These are phyloP conservation scores for Phytophthora citrophthora DNA, from an alignment of 352 stramenopile genomes.

Conservation along the genomic window DNA sequence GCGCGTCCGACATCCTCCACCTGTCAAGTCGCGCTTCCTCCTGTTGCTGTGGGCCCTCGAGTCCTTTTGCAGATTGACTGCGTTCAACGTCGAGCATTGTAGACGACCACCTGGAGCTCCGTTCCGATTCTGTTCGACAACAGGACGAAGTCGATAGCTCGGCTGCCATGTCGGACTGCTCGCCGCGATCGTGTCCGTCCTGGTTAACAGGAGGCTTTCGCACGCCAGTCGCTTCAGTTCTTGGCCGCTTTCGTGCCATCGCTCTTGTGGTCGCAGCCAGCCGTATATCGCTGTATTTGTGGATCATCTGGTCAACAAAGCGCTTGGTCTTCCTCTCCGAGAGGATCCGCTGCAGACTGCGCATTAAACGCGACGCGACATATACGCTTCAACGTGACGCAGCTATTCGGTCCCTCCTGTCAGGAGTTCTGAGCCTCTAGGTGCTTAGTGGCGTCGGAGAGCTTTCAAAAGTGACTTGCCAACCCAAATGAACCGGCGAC, in stretches of 20 bases:
- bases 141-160: conserved; percentile 28
- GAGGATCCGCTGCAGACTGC: conserved; percentile 36
- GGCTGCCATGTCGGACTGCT: conserved; percentile 10
- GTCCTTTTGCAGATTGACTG: conserved; percentile 21
- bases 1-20: conserved; percentile 26
- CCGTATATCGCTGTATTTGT: conserved; percentile 41
- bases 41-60: conserved; percentile 17
- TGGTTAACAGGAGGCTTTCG: conserved; percentile 19
- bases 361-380: conserved; percentile 36
- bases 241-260: conserved; percentile 23
- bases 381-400: conserved; percentile 21
- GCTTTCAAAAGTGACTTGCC: conserved; percentile 26
- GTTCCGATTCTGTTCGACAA: conserved; percentile 35
- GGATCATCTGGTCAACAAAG: conserved; percentile 42
- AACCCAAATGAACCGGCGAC: background rate
- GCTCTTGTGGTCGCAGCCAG: conserved; percentile 18
- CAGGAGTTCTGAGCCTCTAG: background rate
- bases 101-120: conserved; percentile 18
- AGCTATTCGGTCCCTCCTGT: background rate
- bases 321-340: conserved; percentile 37
- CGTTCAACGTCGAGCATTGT: conserved; percentile 18
- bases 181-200: conserved; percentile 17
- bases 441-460: conserved; percentile 1
- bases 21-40: conserved; percentile 19
- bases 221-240: conserved; percentile 18